These are phyloP conservation scores for Rubus parviflorus DNA, from an alignment of 306 rosid genomes.

Conservation along the genomic window DNA sequence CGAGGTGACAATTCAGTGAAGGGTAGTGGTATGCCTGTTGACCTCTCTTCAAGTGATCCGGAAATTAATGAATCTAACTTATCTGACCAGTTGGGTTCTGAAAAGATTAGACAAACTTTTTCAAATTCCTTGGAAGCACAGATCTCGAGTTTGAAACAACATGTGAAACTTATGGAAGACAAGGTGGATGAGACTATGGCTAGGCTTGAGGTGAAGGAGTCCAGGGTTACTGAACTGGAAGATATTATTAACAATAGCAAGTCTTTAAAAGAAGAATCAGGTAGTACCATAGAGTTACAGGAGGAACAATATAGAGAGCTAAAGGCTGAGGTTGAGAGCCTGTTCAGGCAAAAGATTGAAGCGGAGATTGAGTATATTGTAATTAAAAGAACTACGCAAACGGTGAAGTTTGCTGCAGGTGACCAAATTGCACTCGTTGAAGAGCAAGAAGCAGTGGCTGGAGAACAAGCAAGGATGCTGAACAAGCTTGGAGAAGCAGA, in stretches of 20 bases:
- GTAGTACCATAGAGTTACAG: slow-evolving; percentile 35
- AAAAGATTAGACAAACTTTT: slow-evolving; percentile 39
- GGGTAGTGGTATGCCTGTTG: slow-evolving; percentile 40
- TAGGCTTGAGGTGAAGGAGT: slow-evolving; percentile 48
- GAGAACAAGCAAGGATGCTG: slow-evolving; percentile 50
- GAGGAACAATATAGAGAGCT: slow-evolving; percentile 41
- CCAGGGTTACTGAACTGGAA: slow-evolving; percentile 66
- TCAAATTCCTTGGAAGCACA: slow-evolving; percentile 52
- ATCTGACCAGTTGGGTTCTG: slow-evolving; percentile 47
- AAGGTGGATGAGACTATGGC: slow-evolving; percentile 49
- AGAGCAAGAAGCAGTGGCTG: slow-evolving; percentile 51
- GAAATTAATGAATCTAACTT: slow-evolving; percentile 35
- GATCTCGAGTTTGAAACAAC: slow-evolving; percentile 52
- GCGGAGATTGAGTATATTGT: slow-evolving; percentile 66
- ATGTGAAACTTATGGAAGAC: slow-evolving; percentile 51
- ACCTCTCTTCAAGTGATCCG: slow-evolving; percentile 29
- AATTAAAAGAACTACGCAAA: slow-evolving; percentile 41
- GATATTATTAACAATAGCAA: slow-evolving; percentile 41
- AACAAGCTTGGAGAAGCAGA: slow-evolving; percentile 48
- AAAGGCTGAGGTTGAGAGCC: slow-evolving; percentile 45
- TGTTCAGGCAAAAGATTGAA: slow-evolving; percentile 68
- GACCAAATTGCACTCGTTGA: slow-evolving; percentile 38
- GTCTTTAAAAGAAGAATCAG: slow-evolving; percentile 46
- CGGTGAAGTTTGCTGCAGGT: slow-evolving; percentile 38
- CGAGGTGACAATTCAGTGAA: slow-evolving; percentile 43